Conservation (phyloP, 345 rosid species). For the Eucalyptus virginea region DNA sequence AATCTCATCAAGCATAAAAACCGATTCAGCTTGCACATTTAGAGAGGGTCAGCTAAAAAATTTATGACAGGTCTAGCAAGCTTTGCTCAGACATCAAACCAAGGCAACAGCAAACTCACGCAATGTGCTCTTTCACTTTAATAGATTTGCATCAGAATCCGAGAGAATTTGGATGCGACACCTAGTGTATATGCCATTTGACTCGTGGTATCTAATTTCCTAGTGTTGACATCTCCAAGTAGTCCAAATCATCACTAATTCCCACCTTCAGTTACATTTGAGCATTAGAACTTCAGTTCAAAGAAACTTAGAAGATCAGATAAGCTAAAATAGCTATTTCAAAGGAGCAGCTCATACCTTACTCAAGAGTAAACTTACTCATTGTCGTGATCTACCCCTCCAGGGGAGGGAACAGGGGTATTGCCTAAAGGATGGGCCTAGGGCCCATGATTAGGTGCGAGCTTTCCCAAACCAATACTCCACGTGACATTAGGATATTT, state of each 20-base stretch:
- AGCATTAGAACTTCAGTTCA: neutral
- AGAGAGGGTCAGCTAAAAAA: neutral
- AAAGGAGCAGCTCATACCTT: neutral
- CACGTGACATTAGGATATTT: too few relatives aligned
- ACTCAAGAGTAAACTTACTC: neutral
- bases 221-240: constrained; percentile 36
- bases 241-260: constrained; percentile 76
- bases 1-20: neutral
- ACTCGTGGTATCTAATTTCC: neutral
- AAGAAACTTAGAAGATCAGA: neutral
- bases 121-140: neutral
- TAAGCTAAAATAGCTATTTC: neutral
- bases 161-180: neutral
- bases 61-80: neutral
- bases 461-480: too few relatives aligned
- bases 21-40: neutral
- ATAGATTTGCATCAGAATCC: neutral
- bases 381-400: neutral
- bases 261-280: constrained; percentile 29
- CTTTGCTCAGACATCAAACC: neutral
- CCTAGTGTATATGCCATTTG: neutral
- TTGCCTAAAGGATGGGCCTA: too few relatives aligned
- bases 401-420: too few relatives aligned
- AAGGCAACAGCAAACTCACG: neutral
- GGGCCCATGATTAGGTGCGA: too few relatives aligned